A percentile compares a stretch with the other conserved stretches of the same genome.
Conservation (phyloP, 441 rosid genomes). For the Adansonia rubrostipa region DNA sequence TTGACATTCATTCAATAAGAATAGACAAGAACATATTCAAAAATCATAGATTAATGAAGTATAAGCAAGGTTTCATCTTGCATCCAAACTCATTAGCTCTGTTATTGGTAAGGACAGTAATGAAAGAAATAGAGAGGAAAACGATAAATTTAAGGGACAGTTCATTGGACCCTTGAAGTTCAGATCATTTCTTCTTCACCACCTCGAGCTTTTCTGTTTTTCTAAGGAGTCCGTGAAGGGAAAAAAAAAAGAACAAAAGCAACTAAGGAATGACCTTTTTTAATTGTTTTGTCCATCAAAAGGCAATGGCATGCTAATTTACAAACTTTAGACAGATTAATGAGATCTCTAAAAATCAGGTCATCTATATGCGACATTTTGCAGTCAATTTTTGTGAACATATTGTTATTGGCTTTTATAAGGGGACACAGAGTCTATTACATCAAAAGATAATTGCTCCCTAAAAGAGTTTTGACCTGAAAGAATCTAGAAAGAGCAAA, state of each 20-base stretch:
- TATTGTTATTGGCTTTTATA: not conserved
- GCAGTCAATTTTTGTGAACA: not conserved
- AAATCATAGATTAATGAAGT: not conserved
- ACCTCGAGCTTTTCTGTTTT: conserved; percentile 1
- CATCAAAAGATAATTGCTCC: not conserved
- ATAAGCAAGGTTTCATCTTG: not conserved
- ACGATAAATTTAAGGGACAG: not conserved
- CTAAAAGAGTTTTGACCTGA: not conserved
- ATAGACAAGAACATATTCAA: conserved; percentile 8
- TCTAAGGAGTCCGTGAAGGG: not conserved
- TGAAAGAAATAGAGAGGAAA: not conserved
- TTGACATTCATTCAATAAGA: conserved; percentile 10
- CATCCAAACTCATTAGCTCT: not conserved
- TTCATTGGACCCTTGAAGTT: not conserved
- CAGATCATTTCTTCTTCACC: conserved; percentile 7
- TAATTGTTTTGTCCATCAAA: not conserved
- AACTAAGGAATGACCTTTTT: not conserved
- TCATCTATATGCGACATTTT: conserved; percentile 7
- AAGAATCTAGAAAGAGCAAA: conserved; percentile 2
- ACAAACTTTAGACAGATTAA: not conserved
- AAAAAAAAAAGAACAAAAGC: not conserved
- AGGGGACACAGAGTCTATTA: not conserved
- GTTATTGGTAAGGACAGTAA: conserved; percentile 1
- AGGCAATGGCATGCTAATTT: conserved; percentile 7
- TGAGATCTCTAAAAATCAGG: conserved; percentile 11